Evolutionary conservation across 805 yeast genomes (phyloP).

Genomic region (Teunomyces panamensis): DNA sequence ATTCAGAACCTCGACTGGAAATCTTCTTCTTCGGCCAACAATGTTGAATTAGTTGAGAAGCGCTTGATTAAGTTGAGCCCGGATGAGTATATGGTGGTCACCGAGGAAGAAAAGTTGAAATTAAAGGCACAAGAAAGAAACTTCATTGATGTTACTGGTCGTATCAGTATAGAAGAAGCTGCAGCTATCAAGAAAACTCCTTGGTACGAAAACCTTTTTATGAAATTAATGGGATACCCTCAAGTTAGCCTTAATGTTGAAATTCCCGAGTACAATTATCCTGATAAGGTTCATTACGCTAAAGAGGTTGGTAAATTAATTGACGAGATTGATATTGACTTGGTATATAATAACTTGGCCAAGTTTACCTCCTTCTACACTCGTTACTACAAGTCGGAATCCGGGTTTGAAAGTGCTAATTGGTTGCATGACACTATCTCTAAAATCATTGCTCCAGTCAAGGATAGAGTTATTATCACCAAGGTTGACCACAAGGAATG

Average conservation of each 20-base stretch:
- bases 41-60: conserved; percentile 5
- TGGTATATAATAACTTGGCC: conserved; percentile 53
- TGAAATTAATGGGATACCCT: neutral
- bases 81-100: conserved; percentile 25
- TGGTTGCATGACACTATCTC: conserved; percentile 61
- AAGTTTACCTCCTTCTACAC: conserved; percentile 68
- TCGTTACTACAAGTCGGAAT: conserved; percentile 68
- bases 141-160: conserved; percentile 64
- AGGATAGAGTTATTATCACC: conserved; percentile 32
- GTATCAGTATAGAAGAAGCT: conserved; percentile 34
- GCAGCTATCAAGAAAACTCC: conserved; percentile 14
- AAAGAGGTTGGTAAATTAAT: conserved; percentile 41
- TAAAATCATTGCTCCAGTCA: conserved; percentile 30
- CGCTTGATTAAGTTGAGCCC: conserved; percentile 38
- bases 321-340: conserved; percentile 42
- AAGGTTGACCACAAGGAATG: conserved; percentile 64
- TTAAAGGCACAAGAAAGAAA: conserved; percentile 43
- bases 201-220: neutral
- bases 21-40: neutral
- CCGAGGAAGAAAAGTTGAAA: conserved; percentile 34
- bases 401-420: conserved; percentile 67
- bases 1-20: neutral
- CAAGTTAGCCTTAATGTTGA: neutral
- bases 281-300: conserved; percentile 38
- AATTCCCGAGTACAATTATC: conserved; percentile 48